phyloP scores from a whole-genome alignment of 2,329 filamentous ascomycete species.

The Chalaropsis ovoidea region DNA sequence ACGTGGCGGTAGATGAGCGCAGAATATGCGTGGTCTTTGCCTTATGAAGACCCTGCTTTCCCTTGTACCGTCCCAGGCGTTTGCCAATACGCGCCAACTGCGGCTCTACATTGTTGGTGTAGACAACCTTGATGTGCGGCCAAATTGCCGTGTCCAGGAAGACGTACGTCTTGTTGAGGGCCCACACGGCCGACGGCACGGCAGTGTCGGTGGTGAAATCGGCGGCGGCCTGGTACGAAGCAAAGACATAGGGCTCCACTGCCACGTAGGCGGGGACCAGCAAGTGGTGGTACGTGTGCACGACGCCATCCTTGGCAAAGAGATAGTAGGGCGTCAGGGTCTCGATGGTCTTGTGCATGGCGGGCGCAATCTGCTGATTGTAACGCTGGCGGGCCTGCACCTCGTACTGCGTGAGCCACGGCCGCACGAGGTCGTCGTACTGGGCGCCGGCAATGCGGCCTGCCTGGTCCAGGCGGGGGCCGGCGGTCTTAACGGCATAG shows the following conservation, averaged over 20 bases:
- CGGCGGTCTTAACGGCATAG: slow-evolving; percentile 62
- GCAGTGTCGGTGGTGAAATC: slow-evolving; percentile 58
- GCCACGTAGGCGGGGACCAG: slow-evolving; percentile 65
- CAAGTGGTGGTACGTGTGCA: slow-evolving; percentile 60
- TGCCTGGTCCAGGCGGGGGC: slow-evolving; percentile 59
- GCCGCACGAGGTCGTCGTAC: slow-evolving; percentile 70
- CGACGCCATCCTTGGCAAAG: slow-evolving; percentile 50
- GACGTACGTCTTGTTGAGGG: slow-evolving; percentile 55
- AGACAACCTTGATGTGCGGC: slow-evolving; percentile 70
- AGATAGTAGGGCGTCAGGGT: slow-evolving; percentile 62
- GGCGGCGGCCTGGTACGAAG: slow-evolving; percentile 56
- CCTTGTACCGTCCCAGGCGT: slow-evolving; percentile 66
- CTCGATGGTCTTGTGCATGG: slow-evolving; percentile 53
- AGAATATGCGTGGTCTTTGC: slow-evolving; percentile 29
- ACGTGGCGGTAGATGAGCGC: slow-evolving; percentile 27
- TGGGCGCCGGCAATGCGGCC: slow-evolving; percentile 56
- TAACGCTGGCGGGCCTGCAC: slow-evolving; percentile 55
- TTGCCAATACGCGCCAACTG: slow-evolving; percentile 88
- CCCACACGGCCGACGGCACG: slow-evolving; percentile 61
- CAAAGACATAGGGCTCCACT: slow-evolving; percentile 62
- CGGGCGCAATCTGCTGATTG: slow-evolving; percentile 58
- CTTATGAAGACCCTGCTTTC: slow-evolving; percentile 35
- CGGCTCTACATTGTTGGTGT: slow-evolving; percentile 87
- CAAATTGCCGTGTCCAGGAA: slow-evolving; percentile 70
- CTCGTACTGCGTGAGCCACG: slow-evolving; percentile 59